These are phyloP conservation scores for Aspergillus campestris DNA, from an alignment of 495 filamentous ascomycete genomes.

Conservation along the genomic window DNA sequence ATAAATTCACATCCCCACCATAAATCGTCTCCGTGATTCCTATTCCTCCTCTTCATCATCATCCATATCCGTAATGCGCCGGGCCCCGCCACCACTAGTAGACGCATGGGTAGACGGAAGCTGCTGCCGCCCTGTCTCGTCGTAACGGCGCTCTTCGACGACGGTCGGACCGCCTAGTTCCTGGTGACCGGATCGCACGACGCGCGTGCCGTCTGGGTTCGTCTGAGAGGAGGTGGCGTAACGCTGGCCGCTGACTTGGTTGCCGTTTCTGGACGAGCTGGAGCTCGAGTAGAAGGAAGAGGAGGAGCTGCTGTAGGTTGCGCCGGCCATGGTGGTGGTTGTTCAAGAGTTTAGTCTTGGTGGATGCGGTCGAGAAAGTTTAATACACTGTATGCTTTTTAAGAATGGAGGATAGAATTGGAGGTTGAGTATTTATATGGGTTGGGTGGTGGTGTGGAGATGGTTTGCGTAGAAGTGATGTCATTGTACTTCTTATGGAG, in stretches of 20 bases:
- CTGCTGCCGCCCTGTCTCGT: conserved; percentile 7
- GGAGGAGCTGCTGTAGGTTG: conserved; percentile 3
- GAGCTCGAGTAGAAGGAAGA: conserved; percentile 11
- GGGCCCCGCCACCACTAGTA: not conserved
- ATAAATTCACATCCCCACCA: no score
- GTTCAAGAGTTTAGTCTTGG: no score
- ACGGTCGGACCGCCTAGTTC: conserved; percentile 9
- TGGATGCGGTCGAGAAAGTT: no score
- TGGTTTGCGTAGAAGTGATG: no score
- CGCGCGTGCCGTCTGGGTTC: conserved; percentile 6
- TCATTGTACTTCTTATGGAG: no score
- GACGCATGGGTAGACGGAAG: not conserved
- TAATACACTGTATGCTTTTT: no score
- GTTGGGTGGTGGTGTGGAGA: no score
- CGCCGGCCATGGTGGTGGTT: not conserved
- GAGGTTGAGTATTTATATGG: no score
- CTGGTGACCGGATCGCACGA: conserved; percentile 7
- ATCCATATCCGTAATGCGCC: not conserved
- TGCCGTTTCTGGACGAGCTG: conserved; percentile 3
- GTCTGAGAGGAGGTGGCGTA: conserved; percentile 10
- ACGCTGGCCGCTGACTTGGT: conserved; percentile 5
- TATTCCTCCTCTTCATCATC: not conserved
- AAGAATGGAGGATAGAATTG: no score
- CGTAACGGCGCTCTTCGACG: conserved; percentile 5
- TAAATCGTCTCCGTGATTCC: no score